Evolutionary conservation across 2,329 filamentous ascomycete species (phyloP).

Genomic region (Sarocladium kiliense): DNA sequence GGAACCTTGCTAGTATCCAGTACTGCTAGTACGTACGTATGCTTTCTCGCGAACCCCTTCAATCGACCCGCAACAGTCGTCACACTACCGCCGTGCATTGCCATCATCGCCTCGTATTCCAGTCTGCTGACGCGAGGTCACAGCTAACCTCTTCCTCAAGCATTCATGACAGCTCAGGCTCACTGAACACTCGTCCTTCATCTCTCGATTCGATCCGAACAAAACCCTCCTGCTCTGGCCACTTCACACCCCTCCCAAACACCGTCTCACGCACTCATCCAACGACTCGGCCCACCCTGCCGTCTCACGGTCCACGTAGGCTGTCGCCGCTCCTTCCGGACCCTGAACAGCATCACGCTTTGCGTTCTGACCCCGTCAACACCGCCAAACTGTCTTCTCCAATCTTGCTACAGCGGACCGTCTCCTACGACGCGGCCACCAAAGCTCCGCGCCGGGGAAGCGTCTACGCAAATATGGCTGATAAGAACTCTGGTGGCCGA

Average conservation of each 20-base stretch:
- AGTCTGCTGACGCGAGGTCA: not conserved
- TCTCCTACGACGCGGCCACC: constrained; percentile 74
- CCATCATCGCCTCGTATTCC: not conserved
- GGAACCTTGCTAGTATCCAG: not conserved
- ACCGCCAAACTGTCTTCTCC: constrained; percentile 96
- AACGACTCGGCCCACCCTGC: not conserved
- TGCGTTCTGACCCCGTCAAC: constrained; percentile 38
- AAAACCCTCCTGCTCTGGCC: not conserved
- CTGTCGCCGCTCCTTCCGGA: not conserved
- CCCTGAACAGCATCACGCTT: constrained; percentile 5
- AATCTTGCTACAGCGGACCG: constrained; percentile 80
- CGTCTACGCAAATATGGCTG: constrained; percentile 54
- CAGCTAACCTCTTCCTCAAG: not conserved
- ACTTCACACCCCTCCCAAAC: not conserved
- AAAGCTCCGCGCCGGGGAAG: constrained; percentile 61
- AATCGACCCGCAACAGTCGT: not conserved
- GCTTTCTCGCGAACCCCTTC: constrained; percentile 3
- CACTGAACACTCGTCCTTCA: not conserved
- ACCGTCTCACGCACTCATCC: not conserved
- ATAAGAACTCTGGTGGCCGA: constrained; percentile 55
- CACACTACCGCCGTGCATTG: not conserved
- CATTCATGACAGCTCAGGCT: not conserved
- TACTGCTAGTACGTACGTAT: constrained; percentile 8
- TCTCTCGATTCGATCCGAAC: not conserved
- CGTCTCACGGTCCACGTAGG: not conserved